phyloP scores from a whole-genome alignment of 1,284 basidiomycete genomes.

The Acaromyces ingoldii region DNA sequence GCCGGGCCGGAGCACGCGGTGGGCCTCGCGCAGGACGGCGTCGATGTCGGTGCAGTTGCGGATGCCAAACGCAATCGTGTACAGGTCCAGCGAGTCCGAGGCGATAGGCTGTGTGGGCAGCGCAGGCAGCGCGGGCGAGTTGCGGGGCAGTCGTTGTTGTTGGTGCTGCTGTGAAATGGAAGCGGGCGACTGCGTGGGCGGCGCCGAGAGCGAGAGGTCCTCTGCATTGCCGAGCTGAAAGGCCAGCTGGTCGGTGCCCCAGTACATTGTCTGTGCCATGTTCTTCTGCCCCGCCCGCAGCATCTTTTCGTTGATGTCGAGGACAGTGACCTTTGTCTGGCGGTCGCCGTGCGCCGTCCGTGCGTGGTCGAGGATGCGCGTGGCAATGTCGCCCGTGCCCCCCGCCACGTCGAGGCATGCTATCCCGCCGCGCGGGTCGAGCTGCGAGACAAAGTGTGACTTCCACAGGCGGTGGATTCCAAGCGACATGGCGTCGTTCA shows the following conservation, averaged over 20 bases:
- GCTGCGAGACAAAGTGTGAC: slow-evolving; percentile 73
- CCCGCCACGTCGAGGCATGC: slow-evolving; percentile 91
- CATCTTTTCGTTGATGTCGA: slow-evolving; percentile 96
- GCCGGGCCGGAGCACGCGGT: slow-evolving; percentile 92
- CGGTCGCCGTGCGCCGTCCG: slow-evolving; percentile 66
- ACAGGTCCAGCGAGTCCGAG: slow-evolving; percentile 77
- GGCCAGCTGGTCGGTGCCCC: slow-evolving; percentile 78
- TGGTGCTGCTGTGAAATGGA: slow-evolving; percentile 3
- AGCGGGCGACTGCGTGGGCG: slow-evolving; percentile 7
- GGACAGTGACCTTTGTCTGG: slow-evolving; percentile 76
- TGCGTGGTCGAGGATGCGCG: slow-evolving; percentile 86
- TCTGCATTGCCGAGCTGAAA: slow-evolving; percentile 95
- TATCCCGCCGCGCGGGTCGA: slow-evolving; percentile 65
- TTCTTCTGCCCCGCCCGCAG: slow-evolving; percentile 77
- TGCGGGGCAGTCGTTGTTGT: slow-evolving; percentile 16
- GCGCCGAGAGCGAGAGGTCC: slow-evolving; percentile 48
- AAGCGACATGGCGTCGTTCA: slow-evolving; percentile 96
- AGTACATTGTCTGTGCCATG: slow-evolving; percentile 40
- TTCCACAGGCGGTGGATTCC: slow-evolving; percentile 98
- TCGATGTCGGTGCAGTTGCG: slow-evolving; percentile 94
- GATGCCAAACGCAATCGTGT: slow-evolving; percentile 98
- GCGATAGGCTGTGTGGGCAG: slow-evolving; percentile 39
- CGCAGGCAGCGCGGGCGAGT: slow-evolving; percentile 35
- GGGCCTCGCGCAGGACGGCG: slow-evolving; percentile 79
- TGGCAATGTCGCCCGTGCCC: slow-evolving; percentile 91